A percentile compares a stretch with the other conserved stretches of the same genome.
These are phyloP conservation scores for Sporothrix pallida DNA, from an alignment of 2,329 filamentous ascomycete species.

Conservation along the genomic window DNA sequence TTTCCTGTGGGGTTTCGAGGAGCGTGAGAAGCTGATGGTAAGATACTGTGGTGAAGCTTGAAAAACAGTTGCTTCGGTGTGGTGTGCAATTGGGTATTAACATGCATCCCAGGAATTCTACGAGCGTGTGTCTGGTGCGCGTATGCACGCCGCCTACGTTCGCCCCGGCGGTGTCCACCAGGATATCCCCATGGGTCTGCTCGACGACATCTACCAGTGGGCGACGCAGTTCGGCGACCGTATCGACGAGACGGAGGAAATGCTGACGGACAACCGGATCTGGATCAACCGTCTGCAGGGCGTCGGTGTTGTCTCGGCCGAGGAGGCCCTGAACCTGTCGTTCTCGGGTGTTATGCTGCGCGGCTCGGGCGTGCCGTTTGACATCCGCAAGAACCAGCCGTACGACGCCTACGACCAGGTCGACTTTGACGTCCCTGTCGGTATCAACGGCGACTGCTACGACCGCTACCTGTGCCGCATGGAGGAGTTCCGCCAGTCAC, in stretches of 20 bases:
- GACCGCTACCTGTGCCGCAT: constrained; percentile 98
- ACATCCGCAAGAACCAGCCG: constrained; percentile 93
- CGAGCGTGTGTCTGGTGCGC: constrained; percentile 96
- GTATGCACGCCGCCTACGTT: constrained; percentile 95
- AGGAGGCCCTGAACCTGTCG: constrained; percentile 94
- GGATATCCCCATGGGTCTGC: constrained; percentile 88
- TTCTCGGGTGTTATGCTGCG: constrained; percentile 98
- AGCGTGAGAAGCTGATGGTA: constrained; percentile 99
- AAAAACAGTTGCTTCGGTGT: too few species aligned
- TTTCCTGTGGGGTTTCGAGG: constrained; percentile 99
- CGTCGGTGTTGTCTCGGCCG: constrained; percentile 86
- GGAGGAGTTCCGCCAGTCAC: constrained; percentile 98
- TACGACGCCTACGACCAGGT: constrained; percentile 98
- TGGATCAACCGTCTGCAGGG: constrained; percentile 94
- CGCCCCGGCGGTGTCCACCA: constrained; percentile 95
- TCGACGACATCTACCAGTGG: constrained; percentile 99
- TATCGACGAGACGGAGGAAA: constrained; percentile 97
- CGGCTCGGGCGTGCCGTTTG: constrained; percentile 94
- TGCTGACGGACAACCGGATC: constrained; percentile 98
- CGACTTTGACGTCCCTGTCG: constrained; percentile 97
- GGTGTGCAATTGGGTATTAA: too few species aligned
- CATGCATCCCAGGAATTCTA: constrained; percentile 82
- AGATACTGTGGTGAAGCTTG: constrained; percentile 41
- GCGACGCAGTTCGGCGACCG: constrained; percentile 98
- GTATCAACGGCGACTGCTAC: constrained; percentile 97